A percentile compares a stretch with the other conserved stretches of the same genome.
These are phyloP conservation scores for Moelleriella libera DNA, from an alignment of 2,329 filamentous ascomycete genomes.

Conservation along the genomic window DNA sequence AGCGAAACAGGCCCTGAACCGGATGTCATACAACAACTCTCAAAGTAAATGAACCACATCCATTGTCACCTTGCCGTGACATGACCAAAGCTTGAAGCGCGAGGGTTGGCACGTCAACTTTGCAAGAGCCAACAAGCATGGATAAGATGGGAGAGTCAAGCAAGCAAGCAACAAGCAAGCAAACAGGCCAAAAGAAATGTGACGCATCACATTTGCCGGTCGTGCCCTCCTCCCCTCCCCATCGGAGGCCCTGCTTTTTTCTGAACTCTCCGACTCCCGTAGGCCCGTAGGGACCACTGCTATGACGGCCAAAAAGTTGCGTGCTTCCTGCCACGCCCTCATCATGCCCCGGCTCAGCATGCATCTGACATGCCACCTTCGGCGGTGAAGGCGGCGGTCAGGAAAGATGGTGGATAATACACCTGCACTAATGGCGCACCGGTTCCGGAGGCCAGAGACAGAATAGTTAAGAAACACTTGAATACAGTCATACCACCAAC, in stretches of 20 bases:
- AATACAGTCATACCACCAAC: background rate
- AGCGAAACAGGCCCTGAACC: background rate
- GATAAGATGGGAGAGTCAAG: background rate
- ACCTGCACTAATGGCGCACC: background rate
- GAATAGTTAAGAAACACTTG: background rate
- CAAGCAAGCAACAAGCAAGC: background rate
- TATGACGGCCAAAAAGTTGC: too few species aligned
- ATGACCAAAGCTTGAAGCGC: too few species aligned
- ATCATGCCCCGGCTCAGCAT: background rate
- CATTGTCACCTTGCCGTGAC: too few species aligned
- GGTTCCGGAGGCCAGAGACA: background rate
- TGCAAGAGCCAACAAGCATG: background rate
- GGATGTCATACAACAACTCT: background rate
- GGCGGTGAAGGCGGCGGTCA: slow-evolving; percentile 2
- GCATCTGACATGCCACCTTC: background rate
- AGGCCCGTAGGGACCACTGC: too few species aligned
- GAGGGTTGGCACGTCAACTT: too few species aligned
- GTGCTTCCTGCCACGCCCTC: too few species aligned
- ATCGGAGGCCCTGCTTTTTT: background rate
- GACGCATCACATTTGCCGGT: background rate
- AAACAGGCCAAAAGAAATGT: background rate
- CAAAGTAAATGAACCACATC: background rate
- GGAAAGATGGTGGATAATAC: background rate
- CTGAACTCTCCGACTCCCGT: background rate
- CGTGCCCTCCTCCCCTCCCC: background rate